Percentiles rank a stretch among this genome's conserved stretches.
Conservation (phyloP, 2,329 filamentous ascomycete species). For the Zelopaecilomyces penicillatus region DNA sequence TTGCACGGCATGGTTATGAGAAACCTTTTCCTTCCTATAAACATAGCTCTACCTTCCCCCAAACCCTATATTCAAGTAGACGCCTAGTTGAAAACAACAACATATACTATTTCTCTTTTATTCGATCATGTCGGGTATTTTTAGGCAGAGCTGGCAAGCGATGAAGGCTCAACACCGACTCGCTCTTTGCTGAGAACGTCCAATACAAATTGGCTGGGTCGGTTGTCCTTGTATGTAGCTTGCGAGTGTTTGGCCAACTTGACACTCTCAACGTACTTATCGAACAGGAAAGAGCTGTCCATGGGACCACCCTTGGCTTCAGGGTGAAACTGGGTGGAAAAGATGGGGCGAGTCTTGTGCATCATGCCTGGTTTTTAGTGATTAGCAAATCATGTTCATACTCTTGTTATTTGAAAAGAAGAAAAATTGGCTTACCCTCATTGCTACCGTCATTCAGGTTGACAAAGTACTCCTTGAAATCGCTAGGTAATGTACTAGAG, state of each 20-base stretch:
- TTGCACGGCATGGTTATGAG: too few species aligned
- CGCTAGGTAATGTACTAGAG: slow-evolving; percentile 65
- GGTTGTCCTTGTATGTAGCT: slow-evolving; percentile 72
- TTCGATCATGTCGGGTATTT: not conserved
- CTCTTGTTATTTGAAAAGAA: too few species aligned
- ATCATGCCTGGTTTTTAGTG: slow-evolving; percentile 56
- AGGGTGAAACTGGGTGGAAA: slow-evolving; percentile 97
- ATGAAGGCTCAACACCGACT: slow-evolving; percentile 69
- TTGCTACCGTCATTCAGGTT: slow-evolving; percentile 98
- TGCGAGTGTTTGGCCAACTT: slow-evolving; percentile 81
- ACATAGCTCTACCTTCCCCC: not conserved
- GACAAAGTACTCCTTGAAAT: slow-evolving; percentile 97
- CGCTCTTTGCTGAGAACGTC: slow-evolving; percentile 91
- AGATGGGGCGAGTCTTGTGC: slow-evolving; percentile 91
- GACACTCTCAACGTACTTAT: slow-evolving; percentile 89
- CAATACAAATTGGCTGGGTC: slow-evolving; percentile 77
- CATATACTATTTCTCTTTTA: too few species aligned
- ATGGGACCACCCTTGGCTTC: slow-evolving; percentile 96
- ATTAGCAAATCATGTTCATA: slow-evolving; percentile 8
- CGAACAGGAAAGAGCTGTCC: slow-evolving; percentile 92
- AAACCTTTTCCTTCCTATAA: too few species aligned
- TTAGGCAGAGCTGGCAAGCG: slow-evolving; percentile 45
- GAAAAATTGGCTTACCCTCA: slow-evolving; percentile 50
- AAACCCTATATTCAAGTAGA: slow-evolving; percentile 1
- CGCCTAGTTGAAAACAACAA: not conserved